These are phyloP conservation scores for Solanum dulcamara DNA, from an alignment of 257 asterid species.

Conservation along the genomic window DNA sequence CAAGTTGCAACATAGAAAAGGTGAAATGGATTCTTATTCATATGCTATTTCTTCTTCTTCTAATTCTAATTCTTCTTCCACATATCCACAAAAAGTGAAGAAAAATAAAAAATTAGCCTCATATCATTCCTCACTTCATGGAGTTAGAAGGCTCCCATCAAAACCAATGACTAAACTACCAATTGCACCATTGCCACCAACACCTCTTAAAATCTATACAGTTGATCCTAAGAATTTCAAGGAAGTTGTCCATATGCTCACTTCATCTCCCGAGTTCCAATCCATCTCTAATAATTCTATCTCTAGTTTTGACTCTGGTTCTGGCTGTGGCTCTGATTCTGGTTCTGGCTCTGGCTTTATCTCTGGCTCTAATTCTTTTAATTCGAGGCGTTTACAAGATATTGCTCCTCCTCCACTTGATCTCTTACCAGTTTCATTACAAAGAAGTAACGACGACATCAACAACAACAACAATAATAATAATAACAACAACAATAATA, in stretches of 20 bases:
- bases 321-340: background rate
- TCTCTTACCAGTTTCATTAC: conserved; percentile 11
- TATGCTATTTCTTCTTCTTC: background rate
- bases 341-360: background rate
- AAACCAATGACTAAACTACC: conserved; percentile 32
- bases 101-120: conserved; percentile 2
- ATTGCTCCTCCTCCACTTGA: conserved; percentile 65
- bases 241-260: conserved; percentile 64
- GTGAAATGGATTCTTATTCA: conserved; percentile 7
- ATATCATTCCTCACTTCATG: conserved; percentile 29
- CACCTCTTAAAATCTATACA: conserved; percentile 54
- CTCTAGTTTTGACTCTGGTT: background rate
- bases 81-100: background rate
- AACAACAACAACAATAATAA: too few species aligned
- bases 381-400: conserved; percentile 15
- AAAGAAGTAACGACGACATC: background rate
- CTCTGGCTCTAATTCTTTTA: background rate
- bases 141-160: conserved; percentile 28
- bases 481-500: background rate
- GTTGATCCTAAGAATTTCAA: conserved; percentile 42
- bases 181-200: conserved; percentile 64
- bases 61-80: background rate
- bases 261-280: conserved; percentile 30
- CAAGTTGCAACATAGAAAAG: background rate
- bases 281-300: background rate